These are phyloP conservation scores for Lophiotrema nucula DNA, from an alignment of 495 filamentous ascomycete genomes.

Conservation along the genomic window DNA sequence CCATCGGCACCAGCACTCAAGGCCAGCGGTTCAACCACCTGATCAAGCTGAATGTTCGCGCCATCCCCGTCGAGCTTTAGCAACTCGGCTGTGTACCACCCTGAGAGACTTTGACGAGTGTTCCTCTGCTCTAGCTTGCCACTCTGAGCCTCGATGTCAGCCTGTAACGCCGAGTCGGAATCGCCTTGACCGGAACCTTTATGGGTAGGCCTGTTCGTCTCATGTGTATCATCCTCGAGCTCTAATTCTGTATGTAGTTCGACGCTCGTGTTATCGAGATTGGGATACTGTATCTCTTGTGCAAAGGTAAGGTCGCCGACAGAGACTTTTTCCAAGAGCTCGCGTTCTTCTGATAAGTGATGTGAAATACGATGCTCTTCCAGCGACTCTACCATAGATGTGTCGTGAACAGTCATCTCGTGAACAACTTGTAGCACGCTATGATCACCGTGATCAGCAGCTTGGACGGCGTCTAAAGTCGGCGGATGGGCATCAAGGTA, in stretches of 20 bases:
- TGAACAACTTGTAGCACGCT: background rate
- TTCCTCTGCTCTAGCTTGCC: background rate
- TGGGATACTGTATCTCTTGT: too few species aligned
- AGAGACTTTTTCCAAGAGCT: background rate
- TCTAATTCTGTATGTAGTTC: background rate
- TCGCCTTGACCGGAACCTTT: background rate
- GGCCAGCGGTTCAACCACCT: background rate
- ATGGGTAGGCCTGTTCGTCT: background rate
- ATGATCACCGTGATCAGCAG: background rate
- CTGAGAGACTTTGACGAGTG: background rate
- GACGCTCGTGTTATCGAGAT: background rate
- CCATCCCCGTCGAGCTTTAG: background rate
- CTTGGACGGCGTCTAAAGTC: background rate
- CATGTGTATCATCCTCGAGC: background rate
- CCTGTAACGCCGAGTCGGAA: background rate
- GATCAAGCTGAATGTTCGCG: background rate
- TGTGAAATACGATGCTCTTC: background rate
- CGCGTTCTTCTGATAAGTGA: background rate
- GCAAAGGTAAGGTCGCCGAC: background rate
- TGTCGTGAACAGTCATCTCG: background rate
- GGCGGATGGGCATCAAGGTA: background rate
- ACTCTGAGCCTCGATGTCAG: background rate
- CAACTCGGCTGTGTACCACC: background rate
- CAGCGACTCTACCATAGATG: background rate
- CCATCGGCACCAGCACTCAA: background rate